These are phyloP conservation scores for Colletotrichum sidae DNA, from an alignment of 2,329 filamentous ascomycete species.

Conservation along the genomic window DNA sequence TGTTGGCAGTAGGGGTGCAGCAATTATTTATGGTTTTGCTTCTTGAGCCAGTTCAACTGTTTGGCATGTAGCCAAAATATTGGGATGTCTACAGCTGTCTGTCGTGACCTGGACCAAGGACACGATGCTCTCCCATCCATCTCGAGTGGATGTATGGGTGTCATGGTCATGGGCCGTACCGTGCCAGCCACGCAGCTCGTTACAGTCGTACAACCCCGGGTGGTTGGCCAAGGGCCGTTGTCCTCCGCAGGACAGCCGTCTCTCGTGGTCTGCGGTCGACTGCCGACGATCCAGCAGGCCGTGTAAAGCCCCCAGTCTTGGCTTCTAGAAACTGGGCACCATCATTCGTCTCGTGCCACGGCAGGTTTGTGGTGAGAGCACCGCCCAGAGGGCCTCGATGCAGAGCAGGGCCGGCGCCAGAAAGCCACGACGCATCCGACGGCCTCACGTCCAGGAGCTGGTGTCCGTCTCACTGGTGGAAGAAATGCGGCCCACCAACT, in stretches of 20 bases:
- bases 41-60: no score
- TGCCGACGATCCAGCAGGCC: constrained; percentile 4
- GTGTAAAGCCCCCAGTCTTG: no score
- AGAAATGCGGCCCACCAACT: constrained; percentile 13
- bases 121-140: background rate
- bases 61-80: no score
- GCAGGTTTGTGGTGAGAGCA: background rate
- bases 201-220: background rate
- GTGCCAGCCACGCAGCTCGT: constrained; percentile 10
- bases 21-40: no score
- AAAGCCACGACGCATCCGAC: background rate
- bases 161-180: background rate
- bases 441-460: background rate
- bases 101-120: background rate
- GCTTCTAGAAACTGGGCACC: no score
- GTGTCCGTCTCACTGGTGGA: background rate
- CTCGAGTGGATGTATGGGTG: constrained; percentile 4
- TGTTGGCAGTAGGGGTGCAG: no score
- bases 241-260: background rate
- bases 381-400: constrained; percentile 5
- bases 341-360: no score
- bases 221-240: constrained; percentile 2
- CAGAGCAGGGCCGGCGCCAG: background rate
- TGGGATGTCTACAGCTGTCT: no score
- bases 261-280: background rate